A percentile compares a stretch with the other conserved stretches of the same genome.
phyloP scores from a whole-genome alignment of 768 basidiomycete species.

The Calocybe gangraenosa region DNA sequence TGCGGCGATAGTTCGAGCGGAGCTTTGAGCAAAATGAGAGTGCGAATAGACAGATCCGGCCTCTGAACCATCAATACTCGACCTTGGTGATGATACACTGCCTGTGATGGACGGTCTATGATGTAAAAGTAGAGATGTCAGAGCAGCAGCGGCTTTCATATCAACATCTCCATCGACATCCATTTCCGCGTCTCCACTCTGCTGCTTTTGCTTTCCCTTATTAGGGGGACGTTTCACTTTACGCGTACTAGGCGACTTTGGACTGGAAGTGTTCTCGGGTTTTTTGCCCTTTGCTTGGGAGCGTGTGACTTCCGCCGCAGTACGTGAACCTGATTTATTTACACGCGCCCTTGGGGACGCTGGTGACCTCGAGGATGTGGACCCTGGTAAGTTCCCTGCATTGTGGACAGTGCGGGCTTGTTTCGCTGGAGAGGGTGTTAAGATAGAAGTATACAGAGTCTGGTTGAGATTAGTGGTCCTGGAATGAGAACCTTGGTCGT shows the following conservation, averaged over 20 bases:
- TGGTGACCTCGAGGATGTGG: conserved; percentile 44
- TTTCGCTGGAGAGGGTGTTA: conserved; percentile 73
- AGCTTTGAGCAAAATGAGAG: conserved; percentile 65
- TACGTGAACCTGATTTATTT: conserved; percentile 35
- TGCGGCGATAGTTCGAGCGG: conserved; percentile 43
- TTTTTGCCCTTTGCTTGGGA: conserved; percentile 37
- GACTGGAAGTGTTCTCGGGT: conserved; percentile 26
- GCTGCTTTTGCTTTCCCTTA: conserved; percentile 48
- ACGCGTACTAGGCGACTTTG: conserved; percentile 36
- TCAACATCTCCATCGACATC: conserved; percentile 59
- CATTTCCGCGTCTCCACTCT: conserved; percentile 19
- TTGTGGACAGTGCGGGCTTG: conserved; percentile 80
- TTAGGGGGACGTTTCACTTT: conserved; percentile 34
- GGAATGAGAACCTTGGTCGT: conserved; percentile 28
- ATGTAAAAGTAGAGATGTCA: conserved; percentile 68
- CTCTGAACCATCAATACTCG: conserved; percentile 69
- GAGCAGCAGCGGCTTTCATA: conserved; percentile 79
- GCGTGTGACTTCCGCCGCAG: conserved; percentile 44
- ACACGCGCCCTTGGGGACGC: conserved; percentile 40
- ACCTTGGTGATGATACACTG: conserved; percentile 65
- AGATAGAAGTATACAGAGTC: conserved; percentile 69
- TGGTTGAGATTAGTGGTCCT: conserved; percentile 38
- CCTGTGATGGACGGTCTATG: conserved; percentile 57
- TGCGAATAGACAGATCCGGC: conserved; percentile 57
- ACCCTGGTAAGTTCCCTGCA: conserved; percentile 61